Percentiles rank a stretch among this genome's conserved stretches.
phyloP scores from a whole-genome alignment of 2,329 filamentous ascomycete genomes.

The Fusarium napiforme region DNA sequence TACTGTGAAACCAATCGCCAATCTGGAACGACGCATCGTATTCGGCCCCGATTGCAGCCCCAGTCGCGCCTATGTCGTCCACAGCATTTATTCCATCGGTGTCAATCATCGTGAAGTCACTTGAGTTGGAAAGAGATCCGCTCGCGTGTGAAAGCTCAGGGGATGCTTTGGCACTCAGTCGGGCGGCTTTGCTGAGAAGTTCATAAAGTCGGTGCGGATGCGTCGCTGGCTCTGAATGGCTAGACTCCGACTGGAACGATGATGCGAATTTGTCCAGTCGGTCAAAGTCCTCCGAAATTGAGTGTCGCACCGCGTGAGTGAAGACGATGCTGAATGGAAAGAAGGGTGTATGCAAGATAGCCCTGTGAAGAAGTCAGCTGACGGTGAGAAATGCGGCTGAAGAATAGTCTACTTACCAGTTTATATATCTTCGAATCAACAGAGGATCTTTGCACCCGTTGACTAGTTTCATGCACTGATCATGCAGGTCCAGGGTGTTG shows the following conservation, averaged over 20 bases:
- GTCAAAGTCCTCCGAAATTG: slow-evolving; percentile 2
- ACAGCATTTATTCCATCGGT: not conserved
- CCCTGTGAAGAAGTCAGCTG: slow-evolving; percentile 41
- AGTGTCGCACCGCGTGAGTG: slow-evolving; percentile 44
- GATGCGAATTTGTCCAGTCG: slow-evolving; percentile 47
- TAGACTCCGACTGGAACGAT: slow-evolving; percentile 42
- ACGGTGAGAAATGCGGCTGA: not conserved
- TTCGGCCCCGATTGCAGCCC: not conserved
- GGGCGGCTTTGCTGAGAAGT: slow-evolving; percentile 49
- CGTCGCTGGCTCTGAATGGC: slow-evolving; percentile 33
- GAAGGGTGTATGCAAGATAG: slow-evolving; percentile 51
- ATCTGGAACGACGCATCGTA: not conserved
- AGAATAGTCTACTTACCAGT: slow-evolving; percentile 43
- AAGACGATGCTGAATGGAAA: slow-evolving; percentile 53
- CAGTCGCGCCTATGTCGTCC: not conserved
- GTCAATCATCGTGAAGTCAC: not conserved
- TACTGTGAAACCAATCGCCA: slow-evolving; percentile 27
- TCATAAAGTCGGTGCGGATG: slow-evolving; percentile 50
- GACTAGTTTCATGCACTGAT: slow-evolving; percentile 46
- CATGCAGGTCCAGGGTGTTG: slow-evolving; percentile 49
- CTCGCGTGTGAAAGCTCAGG: not conserved
- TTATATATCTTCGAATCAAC: slow-evolving; percentile 50
- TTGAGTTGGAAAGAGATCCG: not conserved
- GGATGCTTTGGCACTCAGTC: slow-evolving; percentile 39
- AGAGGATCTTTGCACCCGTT: slow-evolving; percentile 41